Evolutionary conservation across 2,329 filamentous ascomycete genomes (phyloP).

Genomic region (Pseudogymnoascus sp.): DNA sequence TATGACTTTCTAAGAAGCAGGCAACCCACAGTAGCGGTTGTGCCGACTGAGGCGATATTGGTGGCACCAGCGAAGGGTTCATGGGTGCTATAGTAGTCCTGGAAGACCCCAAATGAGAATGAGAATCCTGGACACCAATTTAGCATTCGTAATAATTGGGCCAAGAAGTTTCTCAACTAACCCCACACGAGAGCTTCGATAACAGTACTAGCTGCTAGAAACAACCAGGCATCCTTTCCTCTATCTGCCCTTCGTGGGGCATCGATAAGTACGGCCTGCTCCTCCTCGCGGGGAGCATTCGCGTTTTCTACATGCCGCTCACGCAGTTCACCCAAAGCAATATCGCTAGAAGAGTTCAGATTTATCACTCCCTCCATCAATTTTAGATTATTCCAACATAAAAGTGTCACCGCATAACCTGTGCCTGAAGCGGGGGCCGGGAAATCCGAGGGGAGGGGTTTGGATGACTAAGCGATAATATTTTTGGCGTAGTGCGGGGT

Average conservation of each 20-base stretch:
- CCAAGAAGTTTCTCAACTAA: constrained; percentile 24
- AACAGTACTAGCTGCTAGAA: constrained; percentile 41
- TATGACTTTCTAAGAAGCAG: constrained; percentile 27
- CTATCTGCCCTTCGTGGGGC: constrained; percentile 37
- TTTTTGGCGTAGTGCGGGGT: neutral
- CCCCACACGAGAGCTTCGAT: constrained; percentile 47
- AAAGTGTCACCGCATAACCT: neutral
- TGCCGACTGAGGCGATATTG: constrained; percentile 36
- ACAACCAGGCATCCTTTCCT: constrained; percentile 43
- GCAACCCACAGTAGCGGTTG: constrained; percentile 30
- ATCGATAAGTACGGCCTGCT: constrained; percentile 12
- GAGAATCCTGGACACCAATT: constrained; percentile 26
- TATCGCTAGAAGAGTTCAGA: neutral
- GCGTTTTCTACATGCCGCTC: neutral
- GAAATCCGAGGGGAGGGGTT: neutral
- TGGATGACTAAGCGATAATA: neutral
- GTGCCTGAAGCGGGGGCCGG: neutral
- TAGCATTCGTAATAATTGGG: constrained; percentile 23
- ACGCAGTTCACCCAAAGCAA: neutral
- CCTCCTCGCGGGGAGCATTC: neutral
- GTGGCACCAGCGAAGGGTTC: constrained; percentile 28
- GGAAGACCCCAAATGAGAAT: constrained; percentile 35
- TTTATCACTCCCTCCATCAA: neutral
- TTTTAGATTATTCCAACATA: neutral
- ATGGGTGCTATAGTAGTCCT: constrained; percentile 35